Conservation (phyloP, 2,329 filamentous ascomycete species). For the Penicillium sp. region DNA sequence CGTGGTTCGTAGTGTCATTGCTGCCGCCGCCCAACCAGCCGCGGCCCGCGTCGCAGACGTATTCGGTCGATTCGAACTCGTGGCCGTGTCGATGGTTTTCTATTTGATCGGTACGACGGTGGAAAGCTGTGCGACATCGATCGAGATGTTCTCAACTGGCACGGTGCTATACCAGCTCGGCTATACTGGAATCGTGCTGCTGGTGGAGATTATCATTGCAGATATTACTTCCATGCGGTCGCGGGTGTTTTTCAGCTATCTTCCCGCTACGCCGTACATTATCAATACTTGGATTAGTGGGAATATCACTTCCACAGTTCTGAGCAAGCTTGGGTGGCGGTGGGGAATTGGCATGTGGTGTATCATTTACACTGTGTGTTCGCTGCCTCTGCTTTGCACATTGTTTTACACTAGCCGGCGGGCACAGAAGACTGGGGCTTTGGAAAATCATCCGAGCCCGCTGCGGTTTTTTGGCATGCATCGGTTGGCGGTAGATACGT, state of each 20-base stretch:
- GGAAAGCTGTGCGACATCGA: conserved; percentile 1
- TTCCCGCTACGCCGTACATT: conserved; percentile 1
- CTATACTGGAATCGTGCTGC: conserved; percentile 3
- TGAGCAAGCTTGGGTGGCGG: neutral
- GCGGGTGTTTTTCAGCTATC: conserved; percentile 6
- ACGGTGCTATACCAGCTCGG: conserved; percentile 5
- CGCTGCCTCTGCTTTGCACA: conserved; percentile 1
- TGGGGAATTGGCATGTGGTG: conserved; percentile 9
- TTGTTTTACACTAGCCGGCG: conserved; percentile 3
- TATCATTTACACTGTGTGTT: conserved; percentile 2
- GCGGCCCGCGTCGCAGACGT: conserved; percentile 4
- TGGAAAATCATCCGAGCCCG: neutral
- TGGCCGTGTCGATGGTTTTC: conserved; percentile 3
- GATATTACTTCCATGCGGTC: conserved; percentile 8
- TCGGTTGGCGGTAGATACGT: neutral
- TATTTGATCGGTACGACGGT: conserved; percentile 4
- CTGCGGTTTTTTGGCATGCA: neutral
- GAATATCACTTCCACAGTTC: neutral
- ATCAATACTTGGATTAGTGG: conserved; percentile 9
- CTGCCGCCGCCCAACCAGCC: conserved; percentile 4
- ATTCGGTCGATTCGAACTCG: conserved; percentile 4
- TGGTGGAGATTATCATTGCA: conserved; percentile 7
- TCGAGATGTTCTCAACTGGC: conserved; percentile 2
- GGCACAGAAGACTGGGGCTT: neutral
- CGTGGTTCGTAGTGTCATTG: conserved; percentile 4